A percentile compares a stretch with the other conserved stretches of the same genome.
Evolutionary conservation across 108 stramenopile species (phyloP).

Genomic region (Mediolabrus comicus): DNA sequence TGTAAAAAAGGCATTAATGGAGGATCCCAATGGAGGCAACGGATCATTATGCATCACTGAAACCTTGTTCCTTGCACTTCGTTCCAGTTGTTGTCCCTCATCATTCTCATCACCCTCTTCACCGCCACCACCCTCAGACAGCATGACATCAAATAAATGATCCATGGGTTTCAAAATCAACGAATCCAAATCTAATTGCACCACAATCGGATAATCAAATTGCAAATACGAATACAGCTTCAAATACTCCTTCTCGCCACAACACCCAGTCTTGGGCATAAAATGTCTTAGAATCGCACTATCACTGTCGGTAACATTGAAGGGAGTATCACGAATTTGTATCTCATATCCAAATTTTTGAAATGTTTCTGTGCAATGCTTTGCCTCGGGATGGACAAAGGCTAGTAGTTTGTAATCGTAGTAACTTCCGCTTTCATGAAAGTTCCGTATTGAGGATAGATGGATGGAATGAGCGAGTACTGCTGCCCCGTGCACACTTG

Average conservation of each 20-base stretch:
- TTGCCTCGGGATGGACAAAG: slow-evolving; percentile 76
- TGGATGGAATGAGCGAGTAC: slow-evolving; percentile 76
- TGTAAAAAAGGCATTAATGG: slow-evolving; percentile 51
- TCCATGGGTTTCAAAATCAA: slow-evolving; percentile 72
- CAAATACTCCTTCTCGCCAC: slow-evolving; percentile 91
- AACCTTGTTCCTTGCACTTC: slow-evolving; percentile 16
- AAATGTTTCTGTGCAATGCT: slow-evolving; percentile 49
- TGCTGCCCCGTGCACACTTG: slow-evolving; percentile 70
- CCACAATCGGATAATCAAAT: slow-evolving; percentile 67
- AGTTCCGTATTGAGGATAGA: slow-evolving; percentile 48
- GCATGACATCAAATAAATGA: slow-evolving; percentile 72
- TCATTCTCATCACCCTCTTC: neutral
- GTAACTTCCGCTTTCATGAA: slow-evolving; percentile 2
- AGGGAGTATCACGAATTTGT: slow-evolving; percentile 63
- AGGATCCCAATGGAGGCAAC: slow-evolving; percentile 21
- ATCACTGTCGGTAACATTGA: slow-evolving; percentile 76
- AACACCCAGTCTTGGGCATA: slow-evolving; percentile 88
- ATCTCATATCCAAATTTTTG: slow-evolving; percentile 61
- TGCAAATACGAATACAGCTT: slow-evolving; percentile 87
- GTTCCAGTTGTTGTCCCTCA: slow-evolving; percentile 56
- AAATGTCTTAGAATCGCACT: slow-evolving; percentile 68
- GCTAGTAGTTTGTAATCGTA: slow-evolving; percentile 59
- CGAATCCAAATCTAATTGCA: slow-evolving; percentile 74
- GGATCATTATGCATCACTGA: slow-evolving; percentile 30
- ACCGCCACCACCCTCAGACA: too few relatives aligned